Percentiles rank a stretch among this genome's conserved stretches.
Conservation (phyloP, 108 stramenopile species). For the Aurantiochytrium sp. region DNA sequence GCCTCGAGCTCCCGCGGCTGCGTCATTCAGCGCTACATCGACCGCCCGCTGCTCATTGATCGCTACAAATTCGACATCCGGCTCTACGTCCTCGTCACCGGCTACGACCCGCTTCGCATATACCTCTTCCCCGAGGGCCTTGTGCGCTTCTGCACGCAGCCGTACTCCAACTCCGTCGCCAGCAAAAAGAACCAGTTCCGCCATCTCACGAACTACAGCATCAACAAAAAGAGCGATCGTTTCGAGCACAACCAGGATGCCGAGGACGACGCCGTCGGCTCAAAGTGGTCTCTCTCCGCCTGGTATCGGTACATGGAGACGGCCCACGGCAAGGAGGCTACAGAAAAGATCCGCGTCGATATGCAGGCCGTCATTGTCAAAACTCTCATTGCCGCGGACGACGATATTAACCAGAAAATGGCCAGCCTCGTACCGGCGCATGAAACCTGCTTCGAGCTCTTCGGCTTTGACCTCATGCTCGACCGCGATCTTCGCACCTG, state of each 20-base stretch:
- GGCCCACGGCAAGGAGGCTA: constrained; percentile 43
- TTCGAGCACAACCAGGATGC: constrained; percentile 42
- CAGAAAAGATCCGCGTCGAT: constrained; percentile 47
- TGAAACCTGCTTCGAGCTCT: constrained; percentile 29
- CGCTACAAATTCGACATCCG: constrained; percentile 77
- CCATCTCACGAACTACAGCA: constrained; percentile 65
- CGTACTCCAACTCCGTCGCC: constrained; percentile 3
- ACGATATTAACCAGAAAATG: constrained; percentile 37
- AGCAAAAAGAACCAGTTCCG: background rate
- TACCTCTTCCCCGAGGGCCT: constrained; percentile 38
- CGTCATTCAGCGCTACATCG: constrained; percentile 46
- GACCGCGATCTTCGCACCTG: background rate
- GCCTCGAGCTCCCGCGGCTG: background rate
- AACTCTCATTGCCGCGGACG: constrained; percentile 63
- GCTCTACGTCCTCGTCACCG: constrained; percentile 60
- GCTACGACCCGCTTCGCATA: constrained; percentile 26
- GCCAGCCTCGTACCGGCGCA: background rate
- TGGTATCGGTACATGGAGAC: constrained; percentile 54
- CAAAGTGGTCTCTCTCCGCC: constrained; percentile 61
- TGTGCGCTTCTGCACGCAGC: constrained; percentile 34
- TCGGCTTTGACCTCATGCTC: constrained; percentile 44
- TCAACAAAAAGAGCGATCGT: constrained; percentile 56
- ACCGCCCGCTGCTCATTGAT: constrained; percentile 67
- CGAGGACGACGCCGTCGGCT: constrained; percentile 36
- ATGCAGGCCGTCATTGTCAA: constrained; percentile 63